Evolutionary conservation across 2,329 filamentous ascomycete genomes (phyloP).

Genomic region (Plectosphaerella cucumerina): DNA sequence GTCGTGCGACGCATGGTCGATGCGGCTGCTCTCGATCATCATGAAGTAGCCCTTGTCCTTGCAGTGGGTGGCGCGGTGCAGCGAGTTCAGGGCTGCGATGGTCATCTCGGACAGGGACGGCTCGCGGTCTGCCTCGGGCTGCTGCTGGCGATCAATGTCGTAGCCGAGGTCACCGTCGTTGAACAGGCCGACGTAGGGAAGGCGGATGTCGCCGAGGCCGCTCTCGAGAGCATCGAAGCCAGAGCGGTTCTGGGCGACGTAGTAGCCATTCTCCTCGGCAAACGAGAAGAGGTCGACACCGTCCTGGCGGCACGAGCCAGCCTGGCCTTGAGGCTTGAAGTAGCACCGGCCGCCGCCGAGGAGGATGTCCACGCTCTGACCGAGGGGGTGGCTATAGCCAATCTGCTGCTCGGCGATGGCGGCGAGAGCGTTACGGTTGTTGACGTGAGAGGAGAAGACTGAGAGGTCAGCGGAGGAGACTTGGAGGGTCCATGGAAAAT

Average conservation of each 20-base stretch:
- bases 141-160: slow-evolving; percentile 23
- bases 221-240: slow-evolving; percentile 22
- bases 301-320: slow-evolving; percentile 28
- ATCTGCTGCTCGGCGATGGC: slow-evolving; percentile 31
- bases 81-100: slow-evolving; percentile 25
- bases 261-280: slow-evolving; percentile 25
- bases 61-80: slow-evolving; percentile 23
- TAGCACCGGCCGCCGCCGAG: slow-evolving; percentile 32
- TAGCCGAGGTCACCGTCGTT: slow-evolving; percentile 26
- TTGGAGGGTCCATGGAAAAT: neutral
- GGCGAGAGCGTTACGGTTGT: slow-evolving; percentile 23
- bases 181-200: slow-evolving; percentile 32
- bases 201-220: slow-evolving; percentile 17
- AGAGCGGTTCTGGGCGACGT: slow-evolving; percentile 25
- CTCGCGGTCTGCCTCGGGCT: neutral
- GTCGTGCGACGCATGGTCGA: slow-evolving; percentile 35
- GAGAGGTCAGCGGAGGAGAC: neutral
- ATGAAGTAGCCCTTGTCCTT: slow-evolving; percentile 22
- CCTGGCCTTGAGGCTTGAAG: slow-evolving; percentile 29
- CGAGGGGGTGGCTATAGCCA: slow-evolving; percentile 26
- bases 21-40: slow-evolving; percentile 28
- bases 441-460: slow-evolving; percentile 24
- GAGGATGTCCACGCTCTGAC: slow-evolving; percentile 28
- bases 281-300: slow-evolving; percentile 26
- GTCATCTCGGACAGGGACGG: slow-evolving; percentile 18